Evolutionary conservation across 805 yeast genomes (phyloP), one percentile per base, ranked within the genome.

Genomic region (Spathaspora passalidarum): DNA sequence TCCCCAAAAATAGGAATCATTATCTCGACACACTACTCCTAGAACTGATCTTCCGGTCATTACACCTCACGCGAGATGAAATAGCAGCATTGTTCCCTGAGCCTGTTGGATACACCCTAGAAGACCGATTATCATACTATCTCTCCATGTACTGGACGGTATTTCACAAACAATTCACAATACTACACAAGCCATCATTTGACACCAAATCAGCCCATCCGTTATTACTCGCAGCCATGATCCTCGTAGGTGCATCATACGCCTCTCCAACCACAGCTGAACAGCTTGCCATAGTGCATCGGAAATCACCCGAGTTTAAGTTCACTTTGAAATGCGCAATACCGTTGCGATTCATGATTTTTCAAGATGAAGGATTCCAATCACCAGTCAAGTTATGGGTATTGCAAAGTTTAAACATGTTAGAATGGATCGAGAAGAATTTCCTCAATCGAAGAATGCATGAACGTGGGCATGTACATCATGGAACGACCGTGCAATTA

Each of bases 381-480:
- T 84, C 95, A 1, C 96, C 96, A 0, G 84, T 89, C 0, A 75
- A 75, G 50, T 68, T 85, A 7, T 88, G 91, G 84, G 79, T 88
- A 8, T 72, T 89, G 40, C 96, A 89, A 61, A 73, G 88, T 53
- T 70, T 88, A 50, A 62, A 86, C 45, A 60, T 89, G 50, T 61
- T 89, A n/a, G 96, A 88, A 57, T 81, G 83, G 66, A 83, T 81
- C 57, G 96, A 88, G 60, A 86, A 88, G 65, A 76, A 84, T 49
- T 82, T 85, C 53, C 72, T 88, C 0, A 76, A 79, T 38, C 68
- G 96, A 54, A 66, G 68, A 35, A 63, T 86, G 55, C 96, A 88
- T 60, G 96, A 88, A 64, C 65, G 96, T 40, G 86, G 88, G 0
- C 92, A 85, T 62, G 68, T 89, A 17, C 96, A 89, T 59, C 96